phyloP scores from a whole-genome alignment of 768 basidiomycete species.

The Trametes maxima region DNA sequence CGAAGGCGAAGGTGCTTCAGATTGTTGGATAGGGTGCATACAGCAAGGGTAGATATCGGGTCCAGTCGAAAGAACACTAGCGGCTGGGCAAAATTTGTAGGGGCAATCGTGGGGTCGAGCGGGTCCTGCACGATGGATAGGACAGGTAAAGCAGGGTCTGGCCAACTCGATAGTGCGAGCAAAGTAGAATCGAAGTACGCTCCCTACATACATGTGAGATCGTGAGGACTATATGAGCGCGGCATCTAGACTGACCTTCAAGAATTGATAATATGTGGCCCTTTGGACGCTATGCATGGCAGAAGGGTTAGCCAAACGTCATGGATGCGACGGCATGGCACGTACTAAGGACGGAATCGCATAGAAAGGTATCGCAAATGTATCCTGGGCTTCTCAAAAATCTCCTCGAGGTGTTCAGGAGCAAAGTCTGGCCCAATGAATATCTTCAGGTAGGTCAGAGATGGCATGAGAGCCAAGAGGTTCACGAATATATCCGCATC shows the following conservation, averaged over 20 bases:
- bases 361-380: slow-evolving; percentile 57
- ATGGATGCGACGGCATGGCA: slow-evolving; percentile 2
- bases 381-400: slow-evolving; percentile 54
- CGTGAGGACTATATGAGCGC: neutral
- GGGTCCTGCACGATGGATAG: slow-evolving; percentile 74
- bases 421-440: slow-evolving; percentile 77
- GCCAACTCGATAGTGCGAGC: slow-evolving; percentile 65
- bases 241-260: slow-evolving; percentile 50
- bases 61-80: slow-evolving; percentile 82
- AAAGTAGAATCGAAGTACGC: slow-evolving; percentile 83
- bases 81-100: slow-evolving; percentile 72
- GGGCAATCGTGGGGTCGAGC: slow-evolving; percentile 44
- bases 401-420: slow-evolving; percentile 79
- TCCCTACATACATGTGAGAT: slow-evolving; percentile 45
- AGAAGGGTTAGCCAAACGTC: slow-evolving; percentile 2
- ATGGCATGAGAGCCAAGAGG: slow-evolving; percentile 59
- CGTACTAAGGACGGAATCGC: slow-evolving; percentile 85
- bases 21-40: slow-evolving; percentile 44
- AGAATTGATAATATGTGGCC: slow-evolving; percentile 82
- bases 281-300: slow-evolving; percentile 54
- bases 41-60: slow-evolving; percentile 49
- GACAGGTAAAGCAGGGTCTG: slow-evolving; percentile 40
- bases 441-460: slow-evolving; percentile 53
- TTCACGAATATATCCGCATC: slow-evolving; percentile 79
- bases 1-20: slow-evolving; percentile 66